phyloP scores from a whole-genome alignment of 306 rosid species.

The Purshia tridentata region DNA sequence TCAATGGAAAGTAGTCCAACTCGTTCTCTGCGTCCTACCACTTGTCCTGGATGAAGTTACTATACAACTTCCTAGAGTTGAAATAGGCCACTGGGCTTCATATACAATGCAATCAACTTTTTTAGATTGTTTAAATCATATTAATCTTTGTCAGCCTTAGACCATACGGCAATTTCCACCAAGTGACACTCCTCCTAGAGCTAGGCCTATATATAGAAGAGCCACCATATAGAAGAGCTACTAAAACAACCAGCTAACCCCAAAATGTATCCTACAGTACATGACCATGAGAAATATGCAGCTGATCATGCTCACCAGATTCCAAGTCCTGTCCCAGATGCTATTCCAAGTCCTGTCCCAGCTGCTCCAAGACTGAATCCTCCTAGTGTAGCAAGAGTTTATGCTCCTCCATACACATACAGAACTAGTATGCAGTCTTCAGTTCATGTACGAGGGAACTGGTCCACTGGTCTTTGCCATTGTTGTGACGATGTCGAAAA shows the following conservation, averaged over 20 bases:
- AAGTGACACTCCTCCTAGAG: background rate
- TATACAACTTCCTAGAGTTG: background rate
- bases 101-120: too few relatives aligned
- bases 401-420: constrained; percentile 31
- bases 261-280: constrained; percentile 40
- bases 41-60: background rate
- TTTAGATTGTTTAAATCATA: background rate
- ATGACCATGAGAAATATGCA: constrained; percentile 33
- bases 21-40: background rate
- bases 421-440: background rate
- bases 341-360: constrained; percentile 17
- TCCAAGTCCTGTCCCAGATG: constrained; percentile 22
- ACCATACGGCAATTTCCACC: constrained; percentile 7
- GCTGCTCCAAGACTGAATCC: constrained; percentile 24
- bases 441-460: constrained; percentile 16
- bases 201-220: background rate
- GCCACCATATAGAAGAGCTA: too few relatives aligned
- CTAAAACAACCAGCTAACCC: background rate
- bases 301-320: constrained; percentile 3
- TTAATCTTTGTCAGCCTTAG: background rate
- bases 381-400: constrained; percentile 27
- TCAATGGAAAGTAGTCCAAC: background rate
- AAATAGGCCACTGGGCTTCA: too few relatives aligned
- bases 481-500: constrained; percentile 63
- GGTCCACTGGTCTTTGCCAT: constrained; percentile 71